Conservation (phyloP, 169 alveolate species). For the Pseudocohnilembus persalinus region DNA sequence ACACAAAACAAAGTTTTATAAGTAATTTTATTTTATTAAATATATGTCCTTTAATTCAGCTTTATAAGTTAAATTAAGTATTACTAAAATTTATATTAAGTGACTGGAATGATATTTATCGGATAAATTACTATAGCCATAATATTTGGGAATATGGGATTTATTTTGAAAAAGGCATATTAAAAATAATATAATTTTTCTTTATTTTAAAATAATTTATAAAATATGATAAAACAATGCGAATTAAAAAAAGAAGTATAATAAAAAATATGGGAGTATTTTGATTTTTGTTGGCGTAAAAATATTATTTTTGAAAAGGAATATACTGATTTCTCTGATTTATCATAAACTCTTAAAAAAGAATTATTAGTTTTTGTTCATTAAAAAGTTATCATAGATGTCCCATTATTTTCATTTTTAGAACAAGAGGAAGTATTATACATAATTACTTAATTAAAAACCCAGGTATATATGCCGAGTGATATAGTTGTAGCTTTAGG, state of each 20-base stretch:
- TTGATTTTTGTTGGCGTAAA: background rate
- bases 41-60: too few relatives aligned
- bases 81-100: too few relatives aligned
- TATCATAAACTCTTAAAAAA: background rate
- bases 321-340: background rate
- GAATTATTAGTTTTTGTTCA: background rate
- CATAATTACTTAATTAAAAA: too few relatives aligned
- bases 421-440: background rate
- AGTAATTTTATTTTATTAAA: background rate
- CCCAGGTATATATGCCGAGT: background rate
- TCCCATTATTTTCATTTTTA: background rate
- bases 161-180: background rate
- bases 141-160: background rate
- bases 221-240: too few relatives aligned
- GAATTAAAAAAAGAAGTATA: background rate
- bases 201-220: too few relatives aligned
- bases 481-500: background rate
- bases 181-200: too few relatives aligned
- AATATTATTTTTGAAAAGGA: background rate
- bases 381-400: background rate
- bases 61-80: too few relatives aligned
- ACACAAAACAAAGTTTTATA: background rate
- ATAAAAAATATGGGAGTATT: background rate
- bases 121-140: background rate
- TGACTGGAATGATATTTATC: background rate